Conservation (phyloP, 371 early-diverging fungal species). For the Cokeromyces recurvatus region DNA sequence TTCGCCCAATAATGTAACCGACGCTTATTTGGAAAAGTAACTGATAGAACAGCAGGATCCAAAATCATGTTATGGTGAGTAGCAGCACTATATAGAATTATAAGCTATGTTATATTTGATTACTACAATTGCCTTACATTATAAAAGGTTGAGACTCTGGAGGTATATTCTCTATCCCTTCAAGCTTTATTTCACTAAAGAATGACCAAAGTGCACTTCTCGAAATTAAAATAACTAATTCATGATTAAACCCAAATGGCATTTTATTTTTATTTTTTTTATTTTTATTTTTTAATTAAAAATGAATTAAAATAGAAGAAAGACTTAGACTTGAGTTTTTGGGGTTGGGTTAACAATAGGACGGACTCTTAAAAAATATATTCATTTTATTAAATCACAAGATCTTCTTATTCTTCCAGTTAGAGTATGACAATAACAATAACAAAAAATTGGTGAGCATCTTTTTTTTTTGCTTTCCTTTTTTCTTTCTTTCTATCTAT, state of each 20-base stretch:
- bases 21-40: constrained; percentile 41
- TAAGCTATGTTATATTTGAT: background rate
- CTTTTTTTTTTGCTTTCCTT: no score
- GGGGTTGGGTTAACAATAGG: no score
- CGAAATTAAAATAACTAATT: constrained; percentile 35
- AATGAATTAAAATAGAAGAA: no score
- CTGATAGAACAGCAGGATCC: constrained; percentile 48
- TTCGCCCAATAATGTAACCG: constrained; percentile 60
- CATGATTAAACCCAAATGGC: constrained; percentile 47
- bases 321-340: no score
- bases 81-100: constrained; percentile 26
- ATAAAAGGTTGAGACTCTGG: constrained; percentile 31
- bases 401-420: no score
- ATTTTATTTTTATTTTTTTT: constrained; percentile 10
- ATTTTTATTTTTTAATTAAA: no score
- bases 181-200: constrained; percentile 36
- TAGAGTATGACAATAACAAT: no score
- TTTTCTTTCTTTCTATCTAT: no score
- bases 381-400: no score
- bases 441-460: no score
- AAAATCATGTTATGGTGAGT: constrained; percentile 60
- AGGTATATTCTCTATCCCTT: constrained; percentile 34
- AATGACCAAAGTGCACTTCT: constrained; percentile 48
- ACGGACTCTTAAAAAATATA: no score
- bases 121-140: constrained; percentile 23